Percentiles rank a stretch among this genome's conserved stretches.
Evolutionary conservation across 306 rosid species (phyloP).

Genomic region (Nissolia schottii): DNA sequence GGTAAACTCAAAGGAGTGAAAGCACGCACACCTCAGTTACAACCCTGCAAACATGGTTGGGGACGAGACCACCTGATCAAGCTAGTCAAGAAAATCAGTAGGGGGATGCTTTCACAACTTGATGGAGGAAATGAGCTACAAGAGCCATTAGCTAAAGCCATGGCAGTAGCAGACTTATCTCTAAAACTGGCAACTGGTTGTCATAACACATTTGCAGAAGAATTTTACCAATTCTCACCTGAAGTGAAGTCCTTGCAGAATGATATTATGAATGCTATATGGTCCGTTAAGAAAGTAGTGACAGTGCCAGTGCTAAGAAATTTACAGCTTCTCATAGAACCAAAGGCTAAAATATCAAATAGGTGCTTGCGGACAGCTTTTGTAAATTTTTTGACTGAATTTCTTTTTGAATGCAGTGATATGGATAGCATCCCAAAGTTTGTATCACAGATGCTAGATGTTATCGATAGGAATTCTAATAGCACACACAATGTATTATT

Average conservation of each 20-base stretch:
- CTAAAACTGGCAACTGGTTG: conserved; percentile 45
- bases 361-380: conserved; percentile 44
- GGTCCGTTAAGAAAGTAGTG: conserved; percentile 38
- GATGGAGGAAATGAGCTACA: conserved; percentile 46
- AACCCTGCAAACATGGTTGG: conserved; percentile 45
- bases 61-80: conserved; percentile 32
- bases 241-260: conserved; percentile 59
- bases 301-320: conserved; percentile 41
- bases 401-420: conserved; percentile 64
- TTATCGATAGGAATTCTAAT: conserved; percentile 41
- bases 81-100: conserved; percentile 32
- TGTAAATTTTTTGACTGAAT: conserved; percentile 52
- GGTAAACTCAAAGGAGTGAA: conserved; percentile 51
- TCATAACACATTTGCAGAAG: conserved; percentile 33
- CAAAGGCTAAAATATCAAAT: conserved; percentile 41
- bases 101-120: conserved; percentile 51
- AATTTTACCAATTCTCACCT: conserved; percentile 55
- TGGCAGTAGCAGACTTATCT: conserved; percentile 73
- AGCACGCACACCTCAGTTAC: conserved; percentile 45
- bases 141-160: conserved; percentile 72
- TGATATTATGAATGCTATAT: conserved; percentile 67
- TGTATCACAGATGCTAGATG: conserved; percentile 43
- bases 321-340: conserved; percentile 55
- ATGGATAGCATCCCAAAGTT: conserved; percentile 60
- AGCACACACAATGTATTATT: not conserved